phyloP scores from a whole-genome alignment of 2,329 filamentous ascomycete genomes.

The Curvularia hawaiiensis region DNA sequence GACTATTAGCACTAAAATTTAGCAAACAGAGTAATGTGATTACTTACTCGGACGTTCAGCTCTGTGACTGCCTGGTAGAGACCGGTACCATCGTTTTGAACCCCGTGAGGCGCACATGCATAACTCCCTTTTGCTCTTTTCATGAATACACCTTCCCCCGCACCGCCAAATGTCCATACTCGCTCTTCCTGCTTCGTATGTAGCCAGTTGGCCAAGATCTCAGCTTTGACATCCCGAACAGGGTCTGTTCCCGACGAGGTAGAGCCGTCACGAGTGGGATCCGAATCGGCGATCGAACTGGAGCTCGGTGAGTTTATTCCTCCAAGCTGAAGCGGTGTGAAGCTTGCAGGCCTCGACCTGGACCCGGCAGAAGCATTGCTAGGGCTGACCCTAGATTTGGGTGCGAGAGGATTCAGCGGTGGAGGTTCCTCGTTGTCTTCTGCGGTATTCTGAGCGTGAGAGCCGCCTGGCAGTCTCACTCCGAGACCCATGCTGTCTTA shows the following conservation, averaged over 20 bases:
- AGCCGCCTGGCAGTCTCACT: background rate
- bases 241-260: constrained; percentile 43
- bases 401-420: constrained; percentile 3
- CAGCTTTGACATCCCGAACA: constrained; percentile 60
- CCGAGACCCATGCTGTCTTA: background rate
- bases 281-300: background rate
- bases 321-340: constrained; percentile 11
- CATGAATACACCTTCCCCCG: constrained; percentile 61
- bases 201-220: constrained; percentile 68
- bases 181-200: constrained; percentile 65
- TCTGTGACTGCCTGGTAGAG: constrained; percentile 57
- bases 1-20: constrained; percentile 8
- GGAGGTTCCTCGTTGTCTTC: background rate
- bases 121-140: constrained; percentile 59
- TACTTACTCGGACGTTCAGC: constrained; percentile 60
- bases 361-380: background rate
- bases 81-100: constrained; percentile 52
- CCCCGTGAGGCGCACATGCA: constrained; percentile 56
- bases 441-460: background rate
- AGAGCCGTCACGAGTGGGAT: background rate
- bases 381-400: background rate
- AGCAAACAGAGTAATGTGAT: background rate
- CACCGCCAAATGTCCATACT: constrained; percentile 55
- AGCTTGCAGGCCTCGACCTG: constrained; percentile 5
- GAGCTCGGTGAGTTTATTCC: constrained; percentile 1